Evolutionary conservation across 139 green algal genomes (phyloP).

Genomic region (Ulvella scutata): DNA sequence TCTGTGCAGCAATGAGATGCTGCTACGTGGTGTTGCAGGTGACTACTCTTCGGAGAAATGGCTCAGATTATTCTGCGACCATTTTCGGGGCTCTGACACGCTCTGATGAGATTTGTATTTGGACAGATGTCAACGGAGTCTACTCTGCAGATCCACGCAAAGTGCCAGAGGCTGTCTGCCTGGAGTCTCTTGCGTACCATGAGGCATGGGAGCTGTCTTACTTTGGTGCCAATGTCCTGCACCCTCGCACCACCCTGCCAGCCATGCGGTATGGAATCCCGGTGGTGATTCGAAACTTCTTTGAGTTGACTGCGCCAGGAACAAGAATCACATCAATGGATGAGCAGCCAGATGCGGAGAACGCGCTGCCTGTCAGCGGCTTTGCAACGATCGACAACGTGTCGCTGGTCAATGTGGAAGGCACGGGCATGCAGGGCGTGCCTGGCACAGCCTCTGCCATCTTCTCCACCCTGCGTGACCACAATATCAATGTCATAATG

Average conservation of each 20-base stretch:
- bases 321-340: slow-evolving; percentile 10
- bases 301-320: slow-evolving; percentile 64
- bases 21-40: slow-evolving; percentile 11
- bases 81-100: slow-evolving; percentile 80
- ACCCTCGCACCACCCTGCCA: slow-evolving; percentile 89
- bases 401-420: slow-evolving; percentile 87
- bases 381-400: slow-evolving; percentile 95
- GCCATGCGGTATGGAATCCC: slow-evolving; percentile 90
- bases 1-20: background rate
- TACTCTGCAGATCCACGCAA: slow-evolving; percentile 90
- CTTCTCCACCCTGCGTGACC: slow-evolving; percentile 75
- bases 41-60: slow-evolving; percentile 78
- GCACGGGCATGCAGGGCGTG: slow-evolving; percentile 93
- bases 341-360: background rate
- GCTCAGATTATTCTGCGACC: slow-evolving; percentile 84
- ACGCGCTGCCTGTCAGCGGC: slow-evolving; percentile 60
- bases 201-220: slow-evolving; percentile 97
- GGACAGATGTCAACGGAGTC: slow-evolving; percentile 95
- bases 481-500: slow-evolving; percentile 92
- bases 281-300: slow-evolving; percentile 94
- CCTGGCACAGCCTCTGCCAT: slow-evolving; percentile 79
- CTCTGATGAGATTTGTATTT: slow-evolving; percentile 47
- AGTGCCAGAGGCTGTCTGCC: slow-evolving; percentile 63
- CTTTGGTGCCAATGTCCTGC: slow-evolving; percentile 96
- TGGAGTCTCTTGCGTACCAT: slow-evolving; percentile 70